Evolutionary conservation across 2,329 filamentous ascomycete genomes (phyloP), one percentile per base, ranked within the genome.

Genomic region (Exophiala sp.): DNA sequence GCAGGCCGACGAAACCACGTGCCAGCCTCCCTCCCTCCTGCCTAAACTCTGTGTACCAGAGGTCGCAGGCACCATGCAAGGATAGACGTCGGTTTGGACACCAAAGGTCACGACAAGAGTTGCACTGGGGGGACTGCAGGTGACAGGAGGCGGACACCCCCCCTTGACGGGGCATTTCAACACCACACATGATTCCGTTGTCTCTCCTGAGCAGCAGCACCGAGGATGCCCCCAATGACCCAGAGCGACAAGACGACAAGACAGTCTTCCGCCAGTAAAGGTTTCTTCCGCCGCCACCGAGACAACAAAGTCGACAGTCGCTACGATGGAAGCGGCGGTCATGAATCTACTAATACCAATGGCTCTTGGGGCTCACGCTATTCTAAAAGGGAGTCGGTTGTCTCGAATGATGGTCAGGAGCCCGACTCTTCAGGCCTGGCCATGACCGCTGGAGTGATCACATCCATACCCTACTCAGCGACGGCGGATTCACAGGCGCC

Each of bases 241-340:
- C 65, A 82, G 63, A 76, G 79, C 65, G 76, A 85, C 73, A 84
- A 87, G 73, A 88, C 90, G 73, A 77, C 84, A 63, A 82, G 86
- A 70, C 86, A 91, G 75, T 88, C 86, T 58, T 89, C 87, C 64
- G 84, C 82, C 65, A 79, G 81, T 66, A 85, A 84, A 66, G 88
- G 85, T 56, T 88, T 96, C 75, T 96, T 96, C 73, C 89, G 88
- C 63, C 81, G 89, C 65, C 86, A 78, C 71, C 93, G 88, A 73
- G 85, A 94, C 70, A 87, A 83, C 69, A 76, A 78, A 62, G 79
- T 80, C 63, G 82, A 82, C 66, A 79, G 82, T 66, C 75, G 76
- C 62, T 68, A 71, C 56, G 79, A 80, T 66, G 75, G 79, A 46
- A 41, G 38, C 39, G 39, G 46, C 23, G 44, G 54, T 50, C 43